A percentile compares a stretch with the other conserved stretches of the same genome.
phyloP scores from a whole-genome alignment of 2,329 filamentous ascomycete genomes.

The Colletotrichum shisoi region DNA sequence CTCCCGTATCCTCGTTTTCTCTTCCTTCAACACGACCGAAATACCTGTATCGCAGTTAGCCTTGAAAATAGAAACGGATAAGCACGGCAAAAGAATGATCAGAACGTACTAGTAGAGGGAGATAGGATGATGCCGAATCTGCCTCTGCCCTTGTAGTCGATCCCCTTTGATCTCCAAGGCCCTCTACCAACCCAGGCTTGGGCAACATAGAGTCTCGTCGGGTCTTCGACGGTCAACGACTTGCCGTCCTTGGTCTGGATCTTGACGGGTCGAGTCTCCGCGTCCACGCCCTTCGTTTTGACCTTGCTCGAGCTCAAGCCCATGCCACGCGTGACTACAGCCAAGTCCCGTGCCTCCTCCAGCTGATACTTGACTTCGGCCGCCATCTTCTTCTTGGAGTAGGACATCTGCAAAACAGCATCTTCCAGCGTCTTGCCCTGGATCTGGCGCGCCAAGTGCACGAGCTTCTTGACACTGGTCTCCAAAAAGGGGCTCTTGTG shows the following conservation, averaged over 20 bases:
- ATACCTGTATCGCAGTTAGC: conserved; percentile 62
- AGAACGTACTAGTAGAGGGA: conserved; percentile 75
- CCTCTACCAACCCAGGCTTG: conserved; percentile 92
- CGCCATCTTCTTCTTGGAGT: conserved; percentile 92
- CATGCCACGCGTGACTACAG: conserved; percentile 84
- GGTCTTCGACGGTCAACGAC: conserved; percentile 74
- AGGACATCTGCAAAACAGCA: conserved; percentile 92
- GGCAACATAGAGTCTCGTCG: conserved; percentile 85
- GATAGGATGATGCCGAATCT: conserved; percentile 71
- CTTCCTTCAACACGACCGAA: conserved; percentile 87
- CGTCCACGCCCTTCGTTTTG: conserved; percentile 48
- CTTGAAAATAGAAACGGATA: neutral
- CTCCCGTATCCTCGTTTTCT: conserved; percentile 84
- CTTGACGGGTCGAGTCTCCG: conserved; percentile 51
- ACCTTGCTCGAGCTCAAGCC: conserved; percentile 63
- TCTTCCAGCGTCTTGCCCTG: conserved; percentile 93
- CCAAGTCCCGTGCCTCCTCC: conserved; percentile 80
- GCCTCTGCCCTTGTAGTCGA: conserved; percentile 80
- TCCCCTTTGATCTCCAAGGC: conserved; percentile 62
- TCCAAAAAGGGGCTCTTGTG: conserved; percentile 76
- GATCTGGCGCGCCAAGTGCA: conserved; percentile 85
- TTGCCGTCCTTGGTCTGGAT: conserved; percentile 80
- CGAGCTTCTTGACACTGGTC: conserved; percentile 91
- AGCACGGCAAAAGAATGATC: neutral
- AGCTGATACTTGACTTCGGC: conserved; percentile 81